Percentiles rank a stretch among this genome's conserved stretches.
Evolutionary conservation across 192 early-diverging fungal species (phyloP).

Genomic region (Spinellus fusiger): DNA sequence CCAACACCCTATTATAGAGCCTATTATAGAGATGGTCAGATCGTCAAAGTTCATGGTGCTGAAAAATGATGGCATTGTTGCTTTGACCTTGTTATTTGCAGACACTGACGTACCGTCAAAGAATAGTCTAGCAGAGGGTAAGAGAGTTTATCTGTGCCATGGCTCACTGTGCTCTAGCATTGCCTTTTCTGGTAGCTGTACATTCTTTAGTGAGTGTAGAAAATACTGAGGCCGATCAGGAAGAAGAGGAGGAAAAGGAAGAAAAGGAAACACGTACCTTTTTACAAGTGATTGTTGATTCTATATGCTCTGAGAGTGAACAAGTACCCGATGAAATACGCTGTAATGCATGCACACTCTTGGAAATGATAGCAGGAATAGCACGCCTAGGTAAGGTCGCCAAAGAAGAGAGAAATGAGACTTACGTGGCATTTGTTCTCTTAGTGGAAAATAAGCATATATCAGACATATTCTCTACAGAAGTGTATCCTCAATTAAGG

Average conservation of each 20-base stretch:
- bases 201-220: background rate
- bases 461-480: too few relatives aligned
- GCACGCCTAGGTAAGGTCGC: slow-evolving; percentile 20
- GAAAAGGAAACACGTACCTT: slow-evolving; percentile 22
- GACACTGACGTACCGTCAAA: slow-evolving; percentile 15
- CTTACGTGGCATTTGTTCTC: too few relatives aligned
- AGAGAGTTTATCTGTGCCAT: background rate
- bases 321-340: slow-evolving; percentile 44
- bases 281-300: slow-evolving; percentile 32
- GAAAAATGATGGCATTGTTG: slow-evolving; percentile 53
- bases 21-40: slow-evolving; percentile 39
- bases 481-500: too few relatives aligned
- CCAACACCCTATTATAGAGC: slow-evolving; percentile 23
- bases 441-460: too few relatives aligned
- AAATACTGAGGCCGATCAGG: slow-evolving; percentile 1
- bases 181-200: slow-evolving; percentile 8
- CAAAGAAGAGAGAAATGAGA: too few relatives aligned
- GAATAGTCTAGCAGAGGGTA: slow-evolving; percentile 22
- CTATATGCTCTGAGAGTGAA: slow-evolving; percentile 30
- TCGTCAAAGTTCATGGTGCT: slow-evolving; percentile 48
- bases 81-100: slow-evolving; percentile 43
- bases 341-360: slow-evolving; percentile 41
- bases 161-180: background rate
- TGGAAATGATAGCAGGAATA: slow-evolving; percentile 33
- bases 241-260: slow-evolving; percentile 20